Percentiles rank a stretch among this genome's conserved stretches.
Evolutionary conservation across 768 basidiomycete species (phyloP).

Genomic region (Pleurotus djamor): DNA sequence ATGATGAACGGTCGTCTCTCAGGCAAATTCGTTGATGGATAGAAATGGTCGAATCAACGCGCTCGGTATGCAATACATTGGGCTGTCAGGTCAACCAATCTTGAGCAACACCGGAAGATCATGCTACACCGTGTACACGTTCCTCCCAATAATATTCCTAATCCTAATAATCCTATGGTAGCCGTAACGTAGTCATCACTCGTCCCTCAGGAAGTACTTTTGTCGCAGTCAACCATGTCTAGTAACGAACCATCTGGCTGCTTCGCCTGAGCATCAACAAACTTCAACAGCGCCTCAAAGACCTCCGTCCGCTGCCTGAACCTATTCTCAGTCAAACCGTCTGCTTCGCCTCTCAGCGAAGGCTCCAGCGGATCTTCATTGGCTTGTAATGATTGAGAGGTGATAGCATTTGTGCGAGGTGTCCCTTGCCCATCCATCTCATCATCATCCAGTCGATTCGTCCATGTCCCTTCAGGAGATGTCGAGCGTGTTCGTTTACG

Average conservation of each 20-base stretch:
- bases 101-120: no score
- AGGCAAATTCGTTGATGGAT: no score
- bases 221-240: conserved; percentile 46
- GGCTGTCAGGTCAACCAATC: no score
- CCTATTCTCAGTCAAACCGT: conserved; percentile 38
- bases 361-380: conserved; percentile 24
- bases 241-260: conserved; percentile 64
- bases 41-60: no score
- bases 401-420: conserved; percentile 7
- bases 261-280: conserved; percentile 61
- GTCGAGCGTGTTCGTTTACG: conserved; percentile 44
- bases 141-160: no score
- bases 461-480: conserved; percentile 41
- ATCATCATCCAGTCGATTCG: conserved; percentile 34
- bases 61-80: no score
- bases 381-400: conserved; percentile 13
- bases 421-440: conserved; percentile 17
- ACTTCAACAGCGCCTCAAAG: conserved; percentile 66
- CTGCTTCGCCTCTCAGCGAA: conserved; percentile 12
- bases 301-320: conserved; percentile 67
- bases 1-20: no score
- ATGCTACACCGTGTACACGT: no score
- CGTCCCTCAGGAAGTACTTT: neutral
- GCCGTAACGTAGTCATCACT: no score
- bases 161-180: no score